These are phyloP conservation scores for Zymoseptoria crescenta DNA, from an alignment of 2,329 filamentous ascomycete genomes.

Conservation along the genomic window DNA sequence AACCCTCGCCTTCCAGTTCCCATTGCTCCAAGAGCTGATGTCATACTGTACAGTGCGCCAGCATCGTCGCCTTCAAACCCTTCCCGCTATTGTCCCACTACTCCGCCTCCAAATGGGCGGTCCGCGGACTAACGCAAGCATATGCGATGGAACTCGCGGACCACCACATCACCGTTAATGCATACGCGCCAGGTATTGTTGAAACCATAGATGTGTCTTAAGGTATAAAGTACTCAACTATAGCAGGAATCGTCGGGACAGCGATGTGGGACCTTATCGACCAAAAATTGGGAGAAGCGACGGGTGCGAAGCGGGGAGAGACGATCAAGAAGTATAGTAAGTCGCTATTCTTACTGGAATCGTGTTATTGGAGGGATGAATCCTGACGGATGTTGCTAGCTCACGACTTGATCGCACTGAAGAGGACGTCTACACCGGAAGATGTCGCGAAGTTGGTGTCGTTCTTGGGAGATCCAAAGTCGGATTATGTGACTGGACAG, in stretches of 20 bases:
- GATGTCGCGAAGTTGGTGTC: constrained; percentile 58
- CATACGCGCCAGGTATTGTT: constrained; percentile 61
- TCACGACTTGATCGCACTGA: constrained; percentile 48
- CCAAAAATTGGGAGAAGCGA: constrained; percentile 47
- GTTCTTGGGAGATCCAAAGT: constrained; percentile 52
- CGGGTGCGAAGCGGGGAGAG: constrained; percentile 39
- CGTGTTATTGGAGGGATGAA: not conserved
- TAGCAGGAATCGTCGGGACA: constrained; percentile 43
- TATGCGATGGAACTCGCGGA: constrained; percentile 59
- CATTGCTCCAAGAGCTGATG: too few relatives aligned
- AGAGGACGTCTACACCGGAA: constrained; percentile 51
- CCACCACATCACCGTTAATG: constrained; percentile 59
- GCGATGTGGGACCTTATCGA: constrained; percentile 60
- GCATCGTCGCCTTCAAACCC: constrained; percentile 54
- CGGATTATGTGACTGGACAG: constrained; percentile 59
- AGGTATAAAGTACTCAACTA: too few relatives aligned
- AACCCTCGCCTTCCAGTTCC: too few relatives aligned
- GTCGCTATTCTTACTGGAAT: not conserved
- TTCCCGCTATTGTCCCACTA: constrained; percentile 55
- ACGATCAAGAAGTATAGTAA: constrained; percentile 46
- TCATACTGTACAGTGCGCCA: constrained; percentile 15
- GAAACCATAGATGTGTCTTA: too few relatives aligned
- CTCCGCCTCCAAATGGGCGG: constrained; percentile 57
- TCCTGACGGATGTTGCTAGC: not conserved
- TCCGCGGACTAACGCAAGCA: constrained; percentile 57